phyloP scores from a whole-genome alignment of 164 flowering plant genomes.

The Macadamia tetraphylla region DNA sequence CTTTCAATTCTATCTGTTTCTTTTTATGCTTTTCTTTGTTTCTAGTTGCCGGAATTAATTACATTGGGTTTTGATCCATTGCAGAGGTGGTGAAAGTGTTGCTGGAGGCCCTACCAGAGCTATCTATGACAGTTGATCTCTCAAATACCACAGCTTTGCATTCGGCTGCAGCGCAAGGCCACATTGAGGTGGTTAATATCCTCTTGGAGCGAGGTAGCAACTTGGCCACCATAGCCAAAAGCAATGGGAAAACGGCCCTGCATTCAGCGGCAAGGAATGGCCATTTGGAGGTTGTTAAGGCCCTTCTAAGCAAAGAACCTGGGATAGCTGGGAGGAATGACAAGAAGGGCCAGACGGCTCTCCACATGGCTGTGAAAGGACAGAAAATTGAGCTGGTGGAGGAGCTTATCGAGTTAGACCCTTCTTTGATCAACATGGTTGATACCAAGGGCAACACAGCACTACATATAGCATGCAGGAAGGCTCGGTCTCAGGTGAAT shows the following conservation, averaged over 20 bases:
- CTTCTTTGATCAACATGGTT: slow-evolving; percentile 56
- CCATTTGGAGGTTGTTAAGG: slow-evolving; percentile 60
- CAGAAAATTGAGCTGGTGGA: slow-evolving; percentile 68
- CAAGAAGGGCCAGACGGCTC: slow-evolving; percentile 94
- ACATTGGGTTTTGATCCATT: slow-evolving; percentile 7
- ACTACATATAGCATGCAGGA: slow-evolving; percentile 78
- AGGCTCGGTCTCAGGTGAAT: slow-evolving; percentile 76
- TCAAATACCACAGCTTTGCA: slow-evolving; percentile 91
- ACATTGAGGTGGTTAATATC: slow-evolving; percentile 57
- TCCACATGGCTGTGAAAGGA: slow-evolving; percentile 98
- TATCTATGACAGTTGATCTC: slow-evolving; percentile 79
- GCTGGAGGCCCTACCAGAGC: slow-evolving; percentile 59
- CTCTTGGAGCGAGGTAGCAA: slow-evolving; percentile 63
- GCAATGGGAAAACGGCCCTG: slow-evolving; percentile 88
- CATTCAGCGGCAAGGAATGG: slow-evolving; percentile 97
- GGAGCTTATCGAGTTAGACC: slow-evolving; percentile 56
- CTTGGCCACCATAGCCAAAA: slow-evolving; percentile 67
- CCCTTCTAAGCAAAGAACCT: slow-evolving; percentile 60
- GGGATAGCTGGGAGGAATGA: slow-evolving; percentile 50
- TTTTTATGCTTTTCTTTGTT: slow-evolving; percentile 2
- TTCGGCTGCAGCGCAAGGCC: slow-evolving; percentile 91
- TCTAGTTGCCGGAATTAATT: neutral
- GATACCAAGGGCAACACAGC: slow-evolving; percentile 81
- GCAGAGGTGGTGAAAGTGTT: slow-evolving; percentile 69
- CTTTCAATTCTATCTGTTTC: neutral